A percentile compares a stretch with the other conserved stretches of the same genome.
phyloP scores from a whole-genome alignment of 2,329 filamentous ascomycete genomes.

The Elsinoe ampelina region DNA sequence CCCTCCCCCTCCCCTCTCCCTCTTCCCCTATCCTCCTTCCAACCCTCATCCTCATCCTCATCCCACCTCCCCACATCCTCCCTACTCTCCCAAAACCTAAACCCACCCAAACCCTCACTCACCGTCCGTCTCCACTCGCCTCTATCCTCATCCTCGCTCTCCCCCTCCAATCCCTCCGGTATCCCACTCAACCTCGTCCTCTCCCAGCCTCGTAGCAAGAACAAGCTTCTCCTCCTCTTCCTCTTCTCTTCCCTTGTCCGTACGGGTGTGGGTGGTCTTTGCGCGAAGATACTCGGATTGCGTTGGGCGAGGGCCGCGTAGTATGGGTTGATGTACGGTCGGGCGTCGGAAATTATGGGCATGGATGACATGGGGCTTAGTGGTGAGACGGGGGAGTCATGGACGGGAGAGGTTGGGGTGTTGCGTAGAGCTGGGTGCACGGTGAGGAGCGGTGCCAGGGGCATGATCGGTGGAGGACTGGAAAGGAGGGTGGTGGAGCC shows the following conservation, averaged over 20 bases:
- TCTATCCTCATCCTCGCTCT: background rate
- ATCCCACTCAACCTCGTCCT: conserved; percentile 5
- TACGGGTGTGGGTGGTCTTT: background rate
- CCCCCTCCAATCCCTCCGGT: background rate
- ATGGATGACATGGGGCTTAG: background rate
- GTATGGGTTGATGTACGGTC: conserved; percentile 1
- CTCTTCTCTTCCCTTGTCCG: background rate
- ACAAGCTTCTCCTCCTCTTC: background rate
- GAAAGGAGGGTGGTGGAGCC: background rate
- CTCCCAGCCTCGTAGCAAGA: background rate
- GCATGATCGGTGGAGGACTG: background rate
- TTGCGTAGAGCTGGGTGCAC: background rate
- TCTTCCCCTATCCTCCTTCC: background rate
- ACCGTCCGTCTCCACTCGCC: background rate
- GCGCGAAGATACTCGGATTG: background rate
- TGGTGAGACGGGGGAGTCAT: background rate
- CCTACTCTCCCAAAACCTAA: background rate
- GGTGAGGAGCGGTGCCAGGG: background rate
- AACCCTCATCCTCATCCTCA: background rate
- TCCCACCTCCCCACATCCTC: background rate
- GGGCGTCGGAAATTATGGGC: no score
- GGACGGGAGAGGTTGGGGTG: background rate
- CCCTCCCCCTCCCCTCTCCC: background rate
- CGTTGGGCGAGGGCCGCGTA: background rate
- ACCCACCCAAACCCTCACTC: background rate